These are phyloP conservation scores for Sporobolomyces phaffii DNA, from an alignment of 768 basidiomycete species.

Conservation along the genomic window DNA sequence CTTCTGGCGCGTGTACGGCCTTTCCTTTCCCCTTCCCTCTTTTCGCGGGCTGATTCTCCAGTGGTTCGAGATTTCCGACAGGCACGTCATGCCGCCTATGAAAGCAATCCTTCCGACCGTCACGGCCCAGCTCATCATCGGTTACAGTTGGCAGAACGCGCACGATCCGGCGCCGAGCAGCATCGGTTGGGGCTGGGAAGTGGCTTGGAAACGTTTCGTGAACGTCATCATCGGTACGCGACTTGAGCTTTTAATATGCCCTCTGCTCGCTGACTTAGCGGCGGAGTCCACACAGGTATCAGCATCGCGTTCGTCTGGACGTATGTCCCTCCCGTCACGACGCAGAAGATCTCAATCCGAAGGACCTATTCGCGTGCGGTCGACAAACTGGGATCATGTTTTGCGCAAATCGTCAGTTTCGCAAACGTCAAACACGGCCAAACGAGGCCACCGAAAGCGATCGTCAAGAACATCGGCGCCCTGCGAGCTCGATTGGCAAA, in stretches of 20 bases:
- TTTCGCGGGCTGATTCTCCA: no score
- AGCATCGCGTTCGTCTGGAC: conserved; percentile 29
- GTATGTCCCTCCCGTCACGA: conserved; percentile 20
- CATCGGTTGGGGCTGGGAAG: conserved; percentile 32
- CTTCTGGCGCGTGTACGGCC: conserved; percentile 51
- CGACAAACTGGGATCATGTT: conserved; percentile 17
- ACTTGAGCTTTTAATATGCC: no score
- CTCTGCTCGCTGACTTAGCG: not conserved
- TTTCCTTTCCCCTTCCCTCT: conserved; percentile 46
- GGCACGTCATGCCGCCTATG: conserved; percentile 22
- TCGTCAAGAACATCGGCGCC: conserved; percentile 33
- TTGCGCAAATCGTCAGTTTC: conserved; percentile 32
- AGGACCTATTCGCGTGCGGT: conserved; percentile 33
- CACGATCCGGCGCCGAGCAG: conserved; percentile 21
- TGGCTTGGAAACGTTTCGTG: conserved; percentile 35
- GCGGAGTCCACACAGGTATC: conserved; percentile 17
- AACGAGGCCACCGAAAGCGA: conserved; percentile 22
- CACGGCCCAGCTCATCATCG: conserved; percentile 35
- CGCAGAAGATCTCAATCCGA: conserved; percentile 31
- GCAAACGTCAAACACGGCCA: conserved; percentile 30
- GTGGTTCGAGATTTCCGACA: not conserved
- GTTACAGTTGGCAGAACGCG: conserved; percentile 34
- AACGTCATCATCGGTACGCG: conserved; percentile 7
- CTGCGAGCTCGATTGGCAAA: conserved; percentile 21
- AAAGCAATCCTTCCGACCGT: conserved; percentile 30